Evolutionary conservation across 768 basidiomycete species (phyloP).

Genomic region (Cytidiella melzeri): DNA sequence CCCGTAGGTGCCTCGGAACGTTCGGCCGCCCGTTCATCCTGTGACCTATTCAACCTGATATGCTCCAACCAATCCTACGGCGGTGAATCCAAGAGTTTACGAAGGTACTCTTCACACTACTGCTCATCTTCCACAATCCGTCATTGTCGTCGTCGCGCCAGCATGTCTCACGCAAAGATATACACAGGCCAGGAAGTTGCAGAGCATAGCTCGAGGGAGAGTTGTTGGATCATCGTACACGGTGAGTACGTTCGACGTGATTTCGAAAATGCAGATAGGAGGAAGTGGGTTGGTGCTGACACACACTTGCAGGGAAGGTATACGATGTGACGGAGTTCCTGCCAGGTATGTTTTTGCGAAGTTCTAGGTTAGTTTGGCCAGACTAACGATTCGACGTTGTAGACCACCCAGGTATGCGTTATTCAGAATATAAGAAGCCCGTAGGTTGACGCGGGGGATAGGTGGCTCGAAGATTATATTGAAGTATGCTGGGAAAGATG

Average conservation of each 20-base stretch:
- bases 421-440: background rate
- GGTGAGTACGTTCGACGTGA: conserved; percentile 30
- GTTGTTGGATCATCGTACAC: conserved; percentile 83
- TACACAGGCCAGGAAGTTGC: conserved; percentile 38
- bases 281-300: no score
- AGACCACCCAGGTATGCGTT: conserved; percentile 2
- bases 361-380: background rate
- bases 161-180: background rate
- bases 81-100: no score
- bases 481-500: conserved; percentile 52
- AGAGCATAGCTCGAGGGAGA: conserved; percentile 49
- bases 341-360: background rate
- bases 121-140: no score
- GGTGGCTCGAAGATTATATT: conserved; percentile 37
- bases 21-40: no score
- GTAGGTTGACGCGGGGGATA: background rate
- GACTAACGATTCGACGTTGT: background rate
- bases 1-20: no score
- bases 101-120: no score
- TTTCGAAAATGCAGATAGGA: no score
- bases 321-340: conserved; percentile 41
- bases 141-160: no score
- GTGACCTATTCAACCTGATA: no score
- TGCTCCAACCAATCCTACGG: no score
- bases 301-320: conserved; percentile 29